Conservation (phyloP, 495 filamentous ascomycete species). For the Neurospora sp. region DNA sequence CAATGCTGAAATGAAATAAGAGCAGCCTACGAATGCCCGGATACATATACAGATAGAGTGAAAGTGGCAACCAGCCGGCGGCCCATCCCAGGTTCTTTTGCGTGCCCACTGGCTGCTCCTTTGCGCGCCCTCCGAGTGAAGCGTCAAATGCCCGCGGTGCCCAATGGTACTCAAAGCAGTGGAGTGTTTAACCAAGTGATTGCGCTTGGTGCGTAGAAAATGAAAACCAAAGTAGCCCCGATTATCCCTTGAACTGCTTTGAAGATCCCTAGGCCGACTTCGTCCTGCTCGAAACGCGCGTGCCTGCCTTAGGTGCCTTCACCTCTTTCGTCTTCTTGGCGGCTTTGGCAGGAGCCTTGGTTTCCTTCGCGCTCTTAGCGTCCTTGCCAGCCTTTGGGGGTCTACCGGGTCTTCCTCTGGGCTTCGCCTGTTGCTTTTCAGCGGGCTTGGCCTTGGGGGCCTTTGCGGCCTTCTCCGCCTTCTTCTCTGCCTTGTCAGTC, state of each 20-base stretch:
- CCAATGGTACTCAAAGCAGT: not conserved
- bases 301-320: not conserved
- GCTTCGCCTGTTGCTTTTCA: not conserved
- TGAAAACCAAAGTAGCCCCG: not conserved
- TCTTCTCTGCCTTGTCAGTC: conserved; percentile 6
- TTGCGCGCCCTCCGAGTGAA: not conserved
- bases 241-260: not conserved
- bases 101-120: not conserved
- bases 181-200: not conserved
- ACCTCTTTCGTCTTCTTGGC: not conserved
- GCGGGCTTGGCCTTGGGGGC: not conserved
- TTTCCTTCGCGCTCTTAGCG: not conserved
- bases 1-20: not conserved
- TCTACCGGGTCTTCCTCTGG: not conserved
- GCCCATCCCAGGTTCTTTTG: not conserved
- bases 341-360: not conserved
- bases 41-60: not conserved
- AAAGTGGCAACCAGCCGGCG: not conserved
- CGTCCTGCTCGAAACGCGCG: not conserved
- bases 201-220: not conserved
- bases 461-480: conserved; percentile 6
- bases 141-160: not conserved
- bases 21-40: not conserved
- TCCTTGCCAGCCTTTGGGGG: not conserved
- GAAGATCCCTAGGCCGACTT: not conserved